These are phyloP conservation scores for Ilyonectria sp. DNA, from an alignment of 2,329 filamentous ascomycete species.

Conservation along the genomic window DNA sequence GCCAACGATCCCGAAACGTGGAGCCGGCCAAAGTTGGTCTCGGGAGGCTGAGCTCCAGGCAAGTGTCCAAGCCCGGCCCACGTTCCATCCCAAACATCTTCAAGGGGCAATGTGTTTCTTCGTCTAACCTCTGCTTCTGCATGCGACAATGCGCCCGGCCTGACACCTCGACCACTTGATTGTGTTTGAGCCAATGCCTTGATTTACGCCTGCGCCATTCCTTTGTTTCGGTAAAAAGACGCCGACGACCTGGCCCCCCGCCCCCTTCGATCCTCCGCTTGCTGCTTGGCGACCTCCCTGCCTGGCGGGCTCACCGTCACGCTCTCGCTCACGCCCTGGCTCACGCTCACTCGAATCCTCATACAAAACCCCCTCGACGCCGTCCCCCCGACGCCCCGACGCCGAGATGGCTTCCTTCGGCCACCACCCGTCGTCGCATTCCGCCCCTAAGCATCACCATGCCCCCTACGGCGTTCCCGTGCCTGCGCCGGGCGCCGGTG, in stretches of 20 bases:
- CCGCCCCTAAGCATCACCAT: conserved; percentile 54
- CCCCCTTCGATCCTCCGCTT: conserved; percentile 38
- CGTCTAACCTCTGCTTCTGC: conserved; percentile 32
- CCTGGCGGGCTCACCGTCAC: conserved; percentile 39
- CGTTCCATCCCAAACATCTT: conserved; percentile 38
- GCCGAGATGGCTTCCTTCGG: conserved; percentile 56
- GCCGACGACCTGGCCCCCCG: conserved; percentile 21
- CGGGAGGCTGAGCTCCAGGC: conserved; percentile 45
- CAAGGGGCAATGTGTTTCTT: conserved; percentile 49
- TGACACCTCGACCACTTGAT: conserved; percentile 42
- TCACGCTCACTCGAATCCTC: conserved; percentile 15
- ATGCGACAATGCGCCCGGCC: conserved; percentile 35
- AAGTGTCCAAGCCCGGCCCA: conserved; percentile 27
- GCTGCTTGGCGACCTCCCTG: conserved; percentile 38
- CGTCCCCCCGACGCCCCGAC: conserved; percentile 10
- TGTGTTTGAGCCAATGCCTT: conserved; percentile 46
- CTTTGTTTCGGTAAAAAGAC: conserved; percentile 37
- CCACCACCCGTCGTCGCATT: conserved; percentile 51
- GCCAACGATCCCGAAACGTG: conserved; percentile 37
- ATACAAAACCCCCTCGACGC: conserved; percentile 1
- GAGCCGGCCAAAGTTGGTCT: conserved; percentile 39
- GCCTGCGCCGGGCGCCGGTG: conserved; percentile 57
- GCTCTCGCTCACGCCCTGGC: conserved; percentile 35
- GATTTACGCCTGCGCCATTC: conserved; percentile 41
- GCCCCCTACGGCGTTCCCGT: conserved; percentile 61